A percentile compares a stretch with the other conserved stretches of the same genome.
Conservation (phyloP, 352 stramenopile species). For the Phytophthora pini region DNA sequence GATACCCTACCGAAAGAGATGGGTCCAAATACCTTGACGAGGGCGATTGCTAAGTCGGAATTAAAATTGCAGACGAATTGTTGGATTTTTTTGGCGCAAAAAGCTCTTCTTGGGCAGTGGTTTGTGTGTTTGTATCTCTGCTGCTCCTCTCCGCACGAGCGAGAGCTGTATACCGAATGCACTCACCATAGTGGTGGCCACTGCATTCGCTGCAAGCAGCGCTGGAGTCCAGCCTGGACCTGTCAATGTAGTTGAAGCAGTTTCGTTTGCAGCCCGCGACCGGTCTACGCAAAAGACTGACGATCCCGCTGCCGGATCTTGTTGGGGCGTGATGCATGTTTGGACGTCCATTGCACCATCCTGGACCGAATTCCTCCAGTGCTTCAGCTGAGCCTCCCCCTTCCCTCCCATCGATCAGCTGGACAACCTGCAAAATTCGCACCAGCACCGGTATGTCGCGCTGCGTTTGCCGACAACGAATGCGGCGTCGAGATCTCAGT, state of each 20-base stretch:
- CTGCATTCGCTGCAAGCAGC: too few species aligned
- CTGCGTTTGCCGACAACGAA: background rate
- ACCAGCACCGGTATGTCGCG: slow-evolving; percentile 3
- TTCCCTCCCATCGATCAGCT: slow-evolving; percentile 29
- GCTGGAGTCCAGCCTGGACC: too few species aligned
- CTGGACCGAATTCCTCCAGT: slow-evolving; percentile 1
- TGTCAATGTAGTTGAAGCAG: background rate
- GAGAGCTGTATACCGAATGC: too few species aligned
- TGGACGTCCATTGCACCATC: slow-evolving; percentile 18
- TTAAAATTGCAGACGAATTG: slow-evolving; percentile 1
- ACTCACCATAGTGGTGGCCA: too few species aligned
- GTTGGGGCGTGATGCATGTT: slow-evolving; percentile 13
- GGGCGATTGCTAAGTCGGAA: slow-evolving; percentile 2
- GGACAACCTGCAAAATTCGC: slow-evolving; percentile 14
- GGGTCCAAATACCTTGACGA: background rate
- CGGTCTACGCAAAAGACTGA: background rate
- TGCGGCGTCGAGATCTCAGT: too few species aligned
- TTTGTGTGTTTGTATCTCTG: too few species aligned
- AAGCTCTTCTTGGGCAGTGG: too few species aligned
- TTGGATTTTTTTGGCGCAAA: too few species aligned
- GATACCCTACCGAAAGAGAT: background rate
- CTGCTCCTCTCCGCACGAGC: too few species aligned
- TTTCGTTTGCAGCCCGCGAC: background rate
- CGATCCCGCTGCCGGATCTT: slow-evolving; percentile 1
- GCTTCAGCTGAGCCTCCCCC: slow-evolving; percentile 30